Evolutionary conservation across 352 stramenopile genomes (phyloP), one percentile per base, ranked within the genome.

Genomic region (Pythium plurisporium): DNA sequence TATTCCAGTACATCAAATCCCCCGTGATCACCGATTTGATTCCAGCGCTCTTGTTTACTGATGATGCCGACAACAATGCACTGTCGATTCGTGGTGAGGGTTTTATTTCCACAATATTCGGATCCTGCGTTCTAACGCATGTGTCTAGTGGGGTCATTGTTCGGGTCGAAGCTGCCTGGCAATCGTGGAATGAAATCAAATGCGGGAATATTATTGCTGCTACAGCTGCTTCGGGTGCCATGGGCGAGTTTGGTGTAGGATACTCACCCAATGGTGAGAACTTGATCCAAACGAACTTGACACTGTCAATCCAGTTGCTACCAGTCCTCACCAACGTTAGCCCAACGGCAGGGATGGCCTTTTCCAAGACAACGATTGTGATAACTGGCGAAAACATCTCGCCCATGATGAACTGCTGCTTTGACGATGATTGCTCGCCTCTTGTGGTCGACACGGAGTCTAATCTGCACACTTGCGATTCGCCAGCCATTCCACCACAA

Each of bases 371-470:
- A 9, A 31, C 3, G 7, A 41, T 88, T 5, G 8, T n/a, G n/a
- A 15, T 88, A 8, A 22, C 27, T 19, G 72, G 70, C 4, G 26
- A 49, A 9, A 22, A 70, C 29, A 67, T 83, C 17, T 27, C 29
- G 1, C 38, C 50, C 14, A 51, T 61, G 0, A 73, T 79, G 61
- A 48, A 46, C 2, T 87, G 77, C 51, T 87, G 74, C 38, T 85
- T 87, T 61, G 73, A 40, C 5, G 45, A 47, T n/a, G 15, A 48
- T 3, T 87, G 77, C 40, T 42, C 58, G 15, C 57, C 48, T 14
- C 25, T 79, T 2, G n/a, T 17, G 10, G 10, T 59, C 14, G 17
- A 53, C 15, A 6, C 17, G 23, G 26, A 3, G 29, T 15, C 70
- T 3, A 66, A 5, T 17, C n/a, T 7, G 23, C 44, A 4, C 8